Conservation (phyloP, 1,139 yeast genomes). For the Lodderomyces theae region DNA sequence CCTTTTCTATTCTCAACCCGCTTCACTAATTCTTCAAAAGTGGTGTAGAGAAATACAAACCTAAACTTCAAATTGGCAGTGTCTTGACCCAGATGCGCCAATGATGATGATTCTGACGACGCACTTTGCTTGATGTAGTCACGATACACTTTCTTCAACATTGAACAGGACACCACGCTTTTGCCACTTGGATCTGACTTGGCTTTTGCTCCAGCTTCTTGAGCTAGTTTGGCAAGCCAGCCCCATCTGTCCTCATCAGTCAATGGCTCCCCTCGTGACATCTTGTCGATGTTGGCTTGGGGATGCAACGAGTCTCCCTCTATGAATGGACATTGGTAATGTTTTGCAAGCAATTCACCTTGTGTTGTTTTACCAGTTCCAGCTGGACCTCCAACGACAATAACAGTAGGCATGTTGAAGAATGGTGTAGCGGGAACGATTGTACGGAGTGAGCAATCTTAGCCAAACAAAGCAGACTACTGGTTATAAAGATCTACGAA, state of each 20-base stretch:
- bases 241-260: slow-evolving; percentile 90
- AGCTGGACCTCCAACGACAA: slow-evolving; percentile 81
- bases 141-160: slow-evolving; percentile 72
- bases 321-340: slow-evolving; percentile 52
- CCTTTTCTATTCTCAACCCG: slow-evolving; percentile 63
- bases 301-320: slow-evolving; percentile 91
- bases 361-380: slow-evolving; percentile 91
- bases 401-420: slow-evolving; percentile 22
- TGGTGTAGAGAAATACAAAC: slow-evolving; percentile 67
- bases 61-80: slow-evolving; percentile 42
- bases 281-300: slow-evolving; percentile 67
- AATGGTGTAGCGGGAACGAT: background rate
- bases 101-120: slow-evolving; percentile 19
- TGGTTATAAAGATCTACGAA: too few relatives aligned
- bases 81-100: too few relatives aligned
- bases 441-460: background rate
- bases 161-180: slow-evolving; percentile 77
- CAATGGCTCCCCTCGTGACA: slow-evolving; percentile 77
- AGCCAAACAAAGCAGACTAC: background rate
- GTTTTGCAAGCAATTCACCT: slow-evolving; percentile 50
- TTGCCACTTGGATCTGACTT: slow-evolving; percentile 22
- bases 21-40: slow-evolving; percentile 54
- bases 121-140: slow-evolving; percentile 44
- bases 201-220: slow-evolving; percentile 36
- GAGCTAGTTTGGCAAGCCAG: slow-evolving; percentile 65